These are phyloP conservation scores for Saturnispora halmiae DNA, from an alignment of 805 yeast species.

Conservation along the genomic window DNA sequence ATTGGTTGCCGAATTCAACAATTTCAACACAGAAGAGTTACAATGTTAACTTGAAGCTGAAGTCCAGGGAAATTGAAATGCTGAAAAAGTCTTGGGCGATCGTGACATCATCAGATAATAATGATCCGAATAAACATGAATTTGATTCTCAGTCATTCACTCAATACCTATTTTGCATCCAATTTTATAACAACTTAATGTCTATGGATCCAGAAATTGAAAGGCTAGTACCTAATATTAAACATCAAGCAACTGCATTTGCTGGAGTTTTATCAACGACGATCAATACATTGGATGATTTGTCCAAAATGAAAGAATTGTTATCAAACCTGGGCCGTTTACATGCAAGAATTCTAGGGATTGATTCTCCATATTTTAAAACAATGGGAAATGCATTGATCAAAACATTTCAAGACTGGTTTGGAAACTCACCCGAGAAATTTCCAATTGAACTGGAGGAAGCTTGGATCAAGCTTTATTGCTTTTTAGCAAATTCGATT, in stretches of 20 bases:
- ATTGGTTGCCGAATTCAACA: conserved; percentile 29
- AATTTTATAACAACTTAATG: conserved; percentile 62
- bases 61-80: conserved; percentile 34
- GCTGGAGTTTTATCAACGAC: conserved; percentile 71
- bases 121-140: not conserved
- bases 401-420: conserved; percentile 59
- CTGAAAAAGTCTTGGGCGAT: conserved; percentile 40
- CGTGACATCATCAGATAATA: conserved; percentile 23
- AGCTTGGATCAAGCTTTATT: conserved; percentile 62
- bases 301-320: conserved; percentile 48
- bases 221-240: conserved; percentile 59
- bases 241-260: conserved; percentile 71
- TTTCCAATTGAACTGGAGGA: conserved; percentile 56
- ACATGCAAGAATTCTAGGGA: conserved; percentile 67
- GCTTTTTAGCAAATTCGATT: conserved; percentile 59
- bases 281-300: conserved; percentile 52
- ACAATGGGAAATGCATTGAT: conserved; percentile 66
- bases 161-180: conserved; percentile 62
- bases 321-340: conserved; percentile 58
- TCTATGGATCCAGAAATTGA: conserved; percentile 54
- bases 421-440: conserved; percentile 26
- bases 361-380: conserved; percentile 59
- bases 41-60: conserved; percentile 22
- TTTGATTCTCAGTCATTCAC: conserved; percentile 31
- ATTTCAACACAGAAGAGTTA: conserved; percentile 21